Evolutionary conservation across 768 basidiomycete species (phyloP).

Genomic region (Podaxis sp.): DNA sequence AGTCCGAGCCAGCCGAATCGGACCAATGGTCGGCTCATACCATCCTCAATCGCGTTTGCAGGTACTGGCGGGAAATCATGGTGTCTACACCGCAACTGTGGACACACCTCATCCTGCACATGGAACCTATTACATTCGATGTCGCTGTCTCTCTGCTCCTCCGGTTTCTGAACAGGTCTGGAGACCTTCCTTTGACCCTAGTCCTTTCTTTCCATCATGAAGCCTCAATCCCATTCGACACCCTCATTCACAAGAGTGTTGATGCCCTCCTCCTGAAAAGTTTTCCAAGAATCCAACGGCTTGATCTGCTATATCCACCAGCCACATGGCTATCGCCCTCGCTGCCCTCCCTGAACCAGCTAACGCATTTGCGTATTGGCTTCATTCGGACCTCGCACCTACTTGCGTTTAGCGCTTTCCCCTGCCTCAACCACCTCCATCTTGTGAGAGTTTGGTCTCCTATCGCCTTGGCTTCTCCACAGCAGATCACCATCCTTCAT

Average conservation of each 20-base stretch:
- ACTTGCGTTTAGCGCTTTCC: not conserved
- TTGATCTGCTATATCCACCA: not conserved
- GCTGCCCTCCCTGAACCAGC: not conserved
- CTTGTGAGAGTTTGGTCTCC: not conserved
- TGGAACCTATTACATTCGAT: slow-evolving; percentile 15
- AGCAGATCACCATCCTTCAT: not conserved
- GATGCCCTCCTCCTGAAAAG: not conserved
- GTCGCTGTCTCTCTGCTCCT: slow-evolving; percentile 10
- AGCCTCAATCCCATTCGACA: not conserved
- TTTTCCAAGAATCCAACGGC: not conserved
- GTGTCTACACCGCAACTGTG: slow-evolving; percentile 19
- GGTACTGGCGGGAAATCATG: slow-evolving; percentile 19
- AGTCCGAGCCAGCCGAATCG: no score
- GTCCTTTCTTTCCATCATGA: not conserved
- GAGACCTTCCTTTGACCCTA: slow-evolving; percentile 13
- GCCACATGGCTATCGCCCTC: not conserved
- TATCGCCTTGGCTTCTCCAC: not conserved
- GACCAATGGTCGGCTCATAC: slow-evolving; percentile 14
- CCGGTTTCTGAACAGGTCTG: slow-evolving; percentile 19
- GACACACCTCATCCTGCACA: slow-evolving; percentile 17
- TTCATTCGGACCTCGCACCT: not conserved
- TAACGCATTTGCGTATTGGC: not conserved
- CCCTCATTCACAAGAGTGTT: not conserved
- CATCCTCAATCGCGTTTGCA: slow-evolving; percentile 20
- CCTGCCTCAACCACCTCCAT: not conserved